Conservation (phyloP, 352 stramenopile genomes). For the Globisporangium nagaii region DNA sequence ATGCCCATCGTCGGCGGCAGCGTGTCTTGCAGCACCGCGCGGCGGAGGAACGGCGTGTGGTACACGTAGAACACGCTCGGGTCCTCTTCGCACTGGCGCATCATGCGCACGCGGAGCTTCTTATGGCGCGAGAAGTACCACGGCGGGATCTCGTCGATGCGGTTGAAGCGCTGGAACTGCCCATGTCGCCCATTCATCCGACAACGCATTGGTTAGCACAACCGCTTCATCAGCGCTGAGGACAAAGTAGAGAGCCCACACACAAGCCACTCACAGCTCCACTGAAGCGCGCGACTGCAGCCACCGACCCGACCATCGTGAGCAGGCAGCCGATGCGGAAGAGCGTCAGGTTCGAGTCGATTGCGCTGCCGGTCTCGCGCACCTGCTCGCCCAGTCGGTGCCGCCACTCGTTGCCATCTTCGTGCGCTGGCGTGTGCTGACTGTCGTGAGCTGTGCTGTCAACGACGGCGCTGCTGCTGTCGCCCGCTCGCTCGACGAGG, state of each 20-base stretch:
- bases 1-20: conserved; percentile 42
- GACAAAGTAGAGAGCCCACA: neutral
- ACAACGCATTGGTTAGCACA: neutral
- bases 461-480: neutral
- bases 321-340: conserved; percentile 55
- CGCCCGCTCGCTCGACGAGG: no score
- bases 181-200: neutral
- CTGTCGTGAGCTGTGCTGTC: conserved; percentile 8
- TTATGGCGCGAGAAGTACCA: conserved; percentile 63
- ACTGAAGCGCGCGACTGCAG: conserved; percentile 42
- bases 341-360: conserved; percentile 65
- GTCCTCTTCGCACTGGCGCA: conserved; percentile 56
- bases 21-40: conserved; percentile 51
- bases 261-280: conserved; percentile 30
- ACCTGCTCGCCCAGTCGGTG: conserved; percentile 27
- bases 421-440: neutral
- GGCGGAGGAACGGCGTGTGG: conserved; percentile 66
- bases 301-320: conserved; percentile 34
- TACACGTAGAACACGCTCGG: conserved; percentile 81
- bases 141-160: conserved; percentile 53
- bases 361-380: conserved; percentile 31
- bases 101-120: conserved; percentile 65
- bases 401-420: conserved; percentile 10
- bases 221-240: neutral
- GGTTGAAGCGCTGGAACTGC: conserved; percentile 43